Evolutionary conservation across 768 basidiomycete genomes (phyloP).

Genomic region (Xerocomus spinulosus): DNA sequence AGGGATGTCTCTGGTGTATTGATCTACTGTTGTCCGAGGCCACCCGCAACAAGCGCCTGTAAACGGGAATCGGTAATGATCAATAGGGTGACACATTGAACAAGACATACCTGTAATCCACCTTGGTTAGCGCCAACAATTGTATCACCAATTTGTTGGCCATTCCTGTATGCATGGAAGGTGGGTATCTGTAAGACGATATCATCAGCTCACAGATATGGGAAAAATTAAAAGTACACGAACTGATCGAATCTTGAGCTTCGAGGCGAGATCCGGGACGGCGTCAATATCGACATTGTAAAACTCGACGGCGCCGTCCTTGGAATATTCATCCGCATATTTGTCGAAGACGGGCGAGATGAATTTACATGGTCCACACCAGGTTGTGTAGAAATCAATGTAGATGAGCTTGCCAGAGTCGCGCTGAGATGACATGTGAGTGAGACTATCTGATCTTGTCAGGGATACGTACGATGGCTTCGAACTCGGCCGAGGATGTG

Average conservation of each 20-base stretch:
- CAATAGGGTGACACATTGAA: background rate
- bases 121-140: background rate
- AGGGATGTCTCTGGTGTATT: too few species aligned
- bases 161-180: constrained; percentile 9
- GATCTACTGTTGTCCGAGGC: too few species aligned
- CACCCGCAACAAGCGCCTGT: background rate
- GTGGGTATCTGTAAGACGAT: constrained; percentile 6
- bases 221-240: background rate
- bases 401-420: background rate
- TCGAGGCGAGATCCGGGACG: background rate
- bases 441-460: background rate
- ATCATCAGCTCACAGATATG: background rate
- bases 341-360: background rate
- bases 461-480: background rate
- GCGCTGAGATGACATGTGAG: background rate
- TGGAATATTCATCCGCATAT: background rate
- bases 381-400: background rate
- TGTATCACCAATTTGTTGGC: background rate
- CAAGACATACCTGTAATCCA: background rate
- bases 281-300: background rate
- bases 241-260: background rate
- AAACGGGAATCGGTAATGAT: background rate
- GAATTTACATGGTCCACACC: background rate
- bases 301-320: background rate
- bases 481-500: background rate